Base-by-base conservation (phyloP, 2,329 filamentous ascomycete genomes). In the Spiromastix sp. region DNA sequence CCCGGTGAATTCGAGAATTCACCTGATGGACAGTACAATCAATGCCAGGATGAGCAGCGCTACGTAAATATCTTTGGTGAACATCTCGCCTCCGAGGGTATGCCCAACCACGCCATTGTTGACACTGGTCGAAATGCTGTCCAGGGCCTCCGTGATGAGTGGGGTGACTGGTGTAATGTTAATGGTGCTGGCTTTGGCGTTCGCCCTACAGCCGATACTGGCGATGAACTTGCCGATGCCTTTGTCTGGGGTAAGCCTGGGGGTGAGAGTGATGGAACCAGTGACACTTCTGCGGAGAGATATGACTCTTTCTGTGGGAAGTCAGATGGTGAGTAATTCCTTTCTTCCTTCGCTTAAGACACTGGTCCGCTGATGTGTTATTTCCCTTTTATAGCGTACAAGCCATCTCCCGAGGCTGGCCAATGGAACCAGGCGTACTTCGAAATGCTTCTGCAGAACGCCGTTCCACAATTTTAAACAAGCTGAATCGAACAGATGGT, bases 201-300 rank as follows among this genome's bases (percentile, higher is more conserved):
- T 11, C 69, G 74, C n/a, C 76, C 77, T 2, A 72, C 71, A 3
- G 65, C 74, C n/a, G 62, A 72, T 50, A 81, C 77, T 6, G 73
- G 72, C 10, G 67, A 75, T 42, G 51, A 57, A 2, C 60, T 77
- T 11, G 63, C 71, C 21, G 79, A 82, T 52, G 75, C 78, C 25
- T 77, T 81, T 44, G 77, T 81, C 38, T 81, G 78, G 78, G 62
- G 81, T 46, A 82, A 81, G 68, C 78, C 78, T 4, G 78, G 78
- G 43, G 68, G 67, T 35, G 68, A 71, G 52, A 63, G 60, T 36
- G 68, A 71, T 39, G 67, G 67, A 37, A 70, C 67, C 24, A 68
- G 63, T 22, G 56, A 73, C 48, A 62, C 58, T 25, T 57, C 47
- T 21, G 64, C 73, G 7, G 43, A 57, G 13, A 67, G 69, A 34